phyloP scores from a whole-genome alignment of 192 early-diverging fungal species.

The Backusella morwellensis region DNA sequence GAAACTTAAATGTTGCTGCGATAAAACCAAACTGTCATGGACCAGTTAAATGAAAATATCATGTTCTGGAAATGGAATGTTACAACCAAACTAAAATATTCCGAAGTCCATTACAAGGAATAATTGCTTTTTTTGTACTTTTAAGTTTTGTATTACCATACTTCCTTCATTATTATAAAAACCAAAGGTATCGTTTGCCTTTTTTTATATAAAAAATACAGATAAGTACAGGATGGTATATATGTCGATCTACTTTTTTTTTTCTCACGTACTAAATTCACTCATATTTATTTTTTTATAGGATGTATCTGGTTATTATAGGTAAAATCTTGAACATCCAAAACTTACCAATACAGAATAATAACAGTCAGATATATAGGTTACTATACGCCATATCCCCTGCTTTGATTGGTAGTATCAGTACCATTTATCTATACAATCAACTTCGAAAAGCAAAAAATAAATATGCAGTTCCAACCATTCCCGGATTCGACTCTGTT shows the following conservation, averaged over 20 bases:
- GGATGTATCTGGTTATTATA: not conserved
- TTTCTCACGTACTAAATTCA: not conserved
- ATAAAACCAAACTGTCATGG: too few species aligned
- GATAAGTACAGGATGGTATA: not conserved
- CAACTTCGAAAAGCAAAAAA: not conserved
- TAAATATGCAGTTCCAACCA: not conserved
- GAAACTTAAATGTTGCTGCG: too few species aligned
- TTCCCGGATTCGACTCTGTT: not conserved
- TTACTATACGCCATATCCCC: not conserved
- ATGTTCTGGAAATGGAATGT: not conserved
- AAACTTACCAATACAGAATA: not conserved
- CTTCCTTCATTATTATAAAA: not conserved
- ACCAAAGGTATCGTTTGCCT: not conserved
- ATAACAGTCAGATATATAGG: not conserved
- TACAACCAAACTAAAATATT: not conserved
- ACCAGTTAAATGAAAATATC: not conserved
- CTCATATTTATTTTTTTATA: not conserved
- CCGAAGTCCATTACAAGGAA: not conserved
- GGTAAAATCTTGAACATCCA: not conserved
- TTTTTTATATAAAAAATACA: not conserved
- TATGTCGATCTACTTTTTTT: not conserved
- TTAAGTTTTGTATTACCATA: not conserved
- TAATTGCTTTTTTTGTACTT: not conserved
- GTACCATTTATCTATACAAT: not conserved
- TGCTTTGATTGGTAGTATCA: not conserved